Conservation (phyloP, 164 flowering plant species). For the Vitis rupestris region DNA sequence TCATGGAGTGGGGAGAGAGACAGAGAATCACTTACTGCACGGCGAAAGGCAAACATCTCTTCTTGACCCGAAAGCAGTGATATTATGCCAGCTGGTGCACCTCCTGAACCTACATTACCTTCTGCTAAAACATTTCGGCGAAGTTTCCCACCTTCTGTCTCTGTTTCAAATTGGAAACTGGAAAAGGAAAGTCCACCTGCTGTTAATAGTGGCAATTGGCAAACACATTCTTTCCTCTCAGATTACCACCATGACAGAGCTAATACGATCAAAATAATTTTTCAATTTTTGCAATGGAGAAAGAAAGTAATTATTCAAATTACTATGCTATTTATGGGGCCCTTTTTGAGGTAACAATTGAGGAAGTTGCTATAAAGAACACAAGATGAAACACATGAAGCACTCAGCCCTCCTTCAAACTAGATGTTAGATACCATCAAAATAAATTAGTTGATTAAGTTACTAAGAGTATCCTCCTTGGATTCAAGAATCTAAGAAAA, state of each 20-base stretch:
- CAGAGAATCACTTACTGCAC: constrained; percentile 66
- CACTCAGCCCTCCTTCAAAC: too few species aligned
- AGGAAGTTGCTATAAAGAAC: background rate
- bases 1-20: background rate
- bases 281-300: background rate
- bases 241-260: background rate
- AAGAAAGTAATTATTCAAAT: background rate
- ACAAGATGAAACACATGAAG: background rate
- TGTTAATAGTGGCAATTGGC: background rate
- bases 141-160: constrained; percentile 78
- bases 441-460: too few species aligned
- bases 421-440: too few species aligned
- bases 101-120: constrained; percentile 67
- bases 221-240: background rate
- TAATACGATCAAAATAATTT: background rate
- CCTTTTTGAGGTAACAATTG: background rate
- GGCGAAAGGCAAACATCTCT: constrained; percentile 94
- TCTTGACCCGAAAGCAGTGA: constrained; percentile 88
- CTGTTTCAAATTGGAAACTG: constrained; percentile 98
- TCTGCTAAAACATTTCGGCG: constrained; percentile 79
- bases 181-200: constrained; percentile 6
- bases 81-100: constrained; percentile 59
- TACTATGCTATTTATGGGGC: background rate
- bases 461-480: too few species aligned
- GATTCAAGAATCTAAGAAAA: too few species aligned